Evolutionary conservation across 2,329 filamentous ascomycete species (phyloP), one percentile per base, ranked within the genome.

Genomic region (Aspergillus tanneri): DNA sequence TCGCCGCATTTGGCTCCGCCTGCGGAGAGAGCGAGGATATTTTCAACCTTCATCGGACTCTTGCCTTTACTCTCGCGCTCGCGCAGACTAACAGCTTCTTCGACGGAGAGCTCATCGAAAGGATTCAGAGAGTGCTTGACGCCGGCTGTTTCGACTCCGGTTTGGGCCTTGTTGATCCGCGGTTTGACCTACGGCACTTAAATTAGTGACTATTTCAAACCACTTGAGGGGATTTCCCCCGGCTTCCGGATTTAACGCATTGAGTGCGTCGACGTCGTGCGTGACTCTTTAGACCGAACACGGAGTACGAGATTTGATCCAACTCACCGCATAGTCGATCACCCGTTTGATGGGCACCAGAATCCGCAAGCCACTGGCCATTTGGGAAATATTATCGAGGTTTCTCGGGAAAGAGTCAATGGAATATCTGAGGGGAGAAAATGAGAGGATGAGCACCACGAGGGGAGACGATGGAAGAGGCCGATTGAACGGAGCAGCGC

Each of bases 51-150:
- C 56, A 81, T 77, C 14, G 84, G 80, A 14, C 83, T 83, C 46
- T 56, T 50, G 43, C 28, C 32, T 72, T 88, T 87, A n/a, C n/a
- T n/a, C n/a, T n/a, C n/a, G 77, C 88, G 87, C 72, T 97, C 92
- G 71, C 93, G 91, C 67, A 99, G 87, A 32, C 89, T 90, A 43
- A 96, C 88, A 43, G 91, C 89, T 77, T 97, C 93, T 76, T 99
- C 93, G 71, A 99, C 85, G 35, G 90, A 95, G 65, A 99, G 88
- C 73, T 99, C 93, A 78, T 99, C 93, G 75, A 99, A 99, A 16
- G 93, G 93, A 80, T 97, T 99, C 83, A 99, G 92, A 69, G 86
- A 91, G 81, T 97, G 92, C 76, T 97, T 97, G 66, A 97, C 90
- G 60, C 88, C 88, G 56, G 86, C 80, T 46, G 88, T 96, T 75